A percentile compares a stretch with the other conserved stretches of the same genome.
Conservation (phyloP, 2,329 filamentous ascomycete genomes). For the Cordyceps militaris region DNA sequence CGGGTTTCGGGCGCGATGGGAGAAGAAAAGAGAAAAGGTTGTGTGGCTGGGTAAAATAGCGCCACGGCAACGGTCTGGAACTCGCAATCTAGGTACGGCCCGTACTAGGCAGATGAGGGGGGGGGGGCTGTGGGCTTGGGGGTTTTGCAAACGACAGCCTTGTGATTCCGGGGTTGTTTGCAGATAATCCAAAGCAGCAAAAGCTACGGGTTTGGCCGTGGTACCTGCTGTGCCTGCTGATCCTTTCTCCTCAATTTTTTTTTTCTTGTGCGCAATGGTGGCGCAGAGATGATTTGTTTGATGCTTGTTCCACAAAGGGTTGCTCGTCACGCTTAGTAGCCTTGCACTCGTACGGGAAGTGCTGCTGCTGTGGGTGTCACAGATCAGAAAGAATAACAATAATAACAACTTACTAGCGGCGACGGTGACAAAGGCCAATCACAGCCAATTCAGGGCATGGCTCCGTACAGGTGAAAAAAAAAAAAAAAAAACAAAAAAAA, state of each 20-base stretch:
- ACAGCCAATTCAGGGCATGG: background rate
- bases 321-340: background rate
- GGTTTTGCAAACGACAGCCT: too few species aligned
- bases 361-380: background rate
- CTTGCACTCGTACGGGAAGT: too few species aligned
- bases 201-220: too few species aligned
- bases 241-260: too few species aligned
- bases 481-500: too few species aligned
- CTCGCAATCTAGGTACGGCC: conserved; percentile 17
- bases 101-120: too few species aligned
- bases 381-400: background rate
- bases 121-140: background rate
- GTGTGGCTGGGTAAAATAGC: conserved; percentile 11
- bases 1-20: background rate
- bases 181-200: too few species aligned
- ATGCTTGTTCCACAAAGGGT: background rate
- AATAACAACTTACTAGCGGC: background rate
- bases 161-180: too few species aligned
- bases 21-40: background rate
- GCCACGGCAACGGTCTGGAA: conserved; percentile 12
- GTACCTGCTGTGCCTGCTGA: too few species aligned
- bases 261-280: too few species aligned
- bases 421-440: background rate
- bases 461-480: too few species aligned
- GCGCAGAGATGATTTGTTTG: too few species aligned